Evolutionary conservation across 169 alveolate genomes (phyloP).

Genomic region (Eimeria sp.): DNA sequence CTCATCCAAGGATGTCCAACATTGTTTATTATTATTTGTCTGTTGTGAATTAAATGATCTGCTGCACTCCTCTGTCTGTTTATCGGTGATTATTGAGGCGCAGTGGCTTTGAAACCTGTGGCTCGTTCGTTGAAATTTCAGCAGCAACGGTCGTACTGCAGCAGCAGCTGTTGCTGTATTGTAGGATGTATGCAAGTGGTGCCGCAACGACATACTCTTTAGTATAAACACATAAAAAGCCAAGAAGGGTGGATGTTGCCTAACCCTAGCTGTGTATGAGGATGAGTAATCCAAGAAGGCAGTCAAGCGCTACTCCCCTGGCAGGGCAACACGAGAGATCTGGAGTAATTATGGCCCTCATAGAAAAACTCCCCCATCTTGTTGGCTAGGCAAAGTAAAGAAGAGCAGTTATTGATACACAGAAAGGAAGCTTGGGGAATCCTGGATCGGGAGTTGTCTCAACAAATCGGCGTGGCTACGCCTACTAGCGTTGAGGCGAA

Average conservation of each 20-base stretch:
- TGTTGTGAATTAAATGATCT: not conserved
- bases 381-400: not conserved
- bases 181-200: not conserved
- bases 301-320: not conserved
- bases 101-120: not conserved
- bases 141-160: conserved; percentile 7
- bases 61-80: not conserved
- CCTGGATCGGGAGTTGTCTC: not conserved
- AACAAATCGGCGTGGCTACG: not conserved
- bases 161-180: conserved; percentile 8
- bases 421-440: not conserved
- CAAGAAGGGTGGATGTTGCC: not conserved
- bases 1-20: conserved; percentile 27
- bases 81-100: not conserved
- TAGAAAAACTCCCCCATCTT: not conserved
- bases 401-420: not conserved
- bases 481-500: too few species aligned
- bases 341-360: not conserved
- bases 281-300: not conserved
- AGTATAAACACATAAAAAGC: not conserved
- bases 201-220: not conserved
- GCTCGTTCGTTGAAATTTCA: not conserved
- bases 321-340: not conserved
- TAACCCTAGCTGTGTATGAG: not conserved
- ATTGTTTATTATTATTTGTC: not conserved